These are phyloP conservation scores for Saturnispora dispora DNA, from an alignment of 805 yeast species.

Conservation along the genomic window DNA sequence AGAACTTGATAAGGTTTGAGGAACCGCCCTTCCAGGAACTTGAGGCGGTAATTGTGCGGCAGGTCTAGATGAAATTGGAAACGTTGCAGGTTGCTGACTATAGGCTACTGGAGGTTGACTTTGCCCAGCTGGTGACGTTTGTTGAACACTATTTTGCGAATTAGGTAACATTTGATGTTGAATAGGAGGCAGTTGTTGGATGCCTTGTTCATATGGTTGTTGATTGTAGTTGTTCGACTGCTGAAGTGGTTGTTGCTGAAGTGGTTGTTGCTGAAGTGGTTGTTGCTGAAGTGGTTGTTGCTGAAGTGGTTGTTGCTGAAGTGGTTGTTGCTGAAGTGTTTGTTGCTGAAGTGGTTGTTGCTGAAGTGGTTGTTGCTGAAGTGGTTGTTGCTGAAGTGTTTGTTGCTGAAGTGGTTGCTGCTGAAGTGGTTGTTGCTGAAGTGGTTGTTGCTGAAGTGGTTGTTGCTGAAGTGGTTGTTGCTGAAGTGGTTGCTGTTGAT, in stretches of 20 bases:
- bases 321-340: conserved; percentile 2
- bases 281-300: conserved; percentile 13
- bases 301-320: not conserved
- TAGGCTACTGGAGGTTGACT: not conserved
- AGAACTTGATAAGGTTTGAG: not conserved
- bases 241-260: not conserved
- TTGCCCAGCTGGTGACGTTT: not conserved
- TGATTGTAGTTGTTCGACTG: not conserved
- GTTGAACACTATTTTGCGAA: not conserved
- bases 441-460: conserved; percentile 2
- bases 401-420: conserved; percentile 3
- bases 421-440: conserved; percentile 1
- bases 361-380: not conserved
- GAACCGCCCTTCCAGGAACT: not conserved
- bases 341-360: conserved; percentile 3
- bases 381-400: not conserved
- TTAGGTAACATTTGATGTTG: not conserved
- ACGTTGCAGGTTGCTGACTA: not conserved
- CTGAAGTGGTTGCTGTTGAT: conserved; percentile 12
- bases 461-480: conserved; percentile 12
- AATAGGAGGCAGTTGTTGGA: conserved; percentile 10
- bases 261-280: conserved; percentile 11
- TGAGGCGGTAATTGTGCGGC: not conserved
- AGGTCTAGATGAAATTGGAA: not conserved
- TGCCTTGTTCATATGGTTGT: conserved; percentile 4